Percentiles rank a stretch among this genome's conserved stretches.
phyloP scores from a whole-genome alignment of 805 yeast genomes.

The Saturnispora zaruensis region DNA sequence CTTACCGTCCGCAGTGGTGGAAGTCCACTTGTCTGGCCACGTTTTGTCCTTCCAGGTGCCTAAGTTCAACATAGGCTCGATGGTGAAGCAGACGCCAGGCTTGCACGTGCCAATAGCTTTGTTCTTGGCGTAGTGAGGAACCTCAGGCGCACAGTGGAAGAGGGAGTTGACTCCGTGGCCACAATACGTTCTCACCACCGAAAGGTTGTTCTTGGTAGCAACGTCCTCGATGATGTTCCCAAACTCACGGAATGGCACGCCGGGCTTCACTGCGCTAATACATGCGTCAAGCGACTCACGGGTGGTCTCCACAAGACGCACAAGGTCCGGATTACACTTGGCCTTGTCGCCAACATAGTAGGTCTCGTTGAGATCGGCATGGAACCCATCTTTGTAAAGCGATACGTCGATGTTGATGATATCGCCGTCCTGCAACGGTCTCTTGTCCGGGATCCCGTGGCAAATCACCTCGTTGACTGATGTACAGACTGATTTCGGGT shows the following conservation, averaged over 20 bases:
- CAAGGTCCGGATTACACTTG: constrained; percentile 66
- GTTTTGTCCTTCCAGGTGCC: constrained; percentile 73
- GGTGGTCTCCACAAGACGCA: constrained; percentile 84
- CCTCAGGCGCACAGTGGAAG: constrained; percentile 88
- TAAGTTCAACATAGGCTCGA: constrained; percentile 92
- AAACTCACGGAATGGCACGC: constrained; percentile 73
- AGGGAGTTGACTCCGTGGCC: constrained; percentile 88
- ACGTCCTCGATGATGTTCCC: constrained; percentile 86
- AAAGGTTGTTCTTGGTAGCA: constrained; percentile 67
- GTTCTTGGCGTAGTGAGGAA: constrained; percentile 91
- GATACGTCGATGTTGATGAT: constrained; percentile 88
- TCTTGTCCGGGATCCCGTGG: constrained; percentile 94
- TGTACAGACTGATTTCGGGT: constrained; percentile 87
- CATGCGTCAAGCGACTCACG: constrained; percentile 83
- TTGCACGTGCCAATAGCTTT: constrained; percentile 90
- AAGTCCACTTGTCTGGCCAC: constrained; percentile 99
- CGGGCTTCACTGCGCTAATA: constrained; percentile 82
- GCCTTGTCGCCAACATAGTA: constrained; percentile 93
- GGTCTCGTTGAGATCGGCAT: constrained; percentile 93
- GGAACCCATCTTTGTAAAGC: constrained; percentile 77
- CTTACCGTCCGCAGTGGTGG: constrained; percentile 83
- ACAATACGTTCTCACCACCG: constrained; percentile 83
- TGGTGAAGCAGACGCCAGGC: constrained; percentile 94
- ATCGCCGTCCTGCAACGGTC: constrained; percentile 85
- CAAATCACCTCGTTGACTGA: constrained; percentile 93